Conservation (phyloP, 2,329 filamentous ascomycete genomes). For the Lecanicillium sp. region DNA sequence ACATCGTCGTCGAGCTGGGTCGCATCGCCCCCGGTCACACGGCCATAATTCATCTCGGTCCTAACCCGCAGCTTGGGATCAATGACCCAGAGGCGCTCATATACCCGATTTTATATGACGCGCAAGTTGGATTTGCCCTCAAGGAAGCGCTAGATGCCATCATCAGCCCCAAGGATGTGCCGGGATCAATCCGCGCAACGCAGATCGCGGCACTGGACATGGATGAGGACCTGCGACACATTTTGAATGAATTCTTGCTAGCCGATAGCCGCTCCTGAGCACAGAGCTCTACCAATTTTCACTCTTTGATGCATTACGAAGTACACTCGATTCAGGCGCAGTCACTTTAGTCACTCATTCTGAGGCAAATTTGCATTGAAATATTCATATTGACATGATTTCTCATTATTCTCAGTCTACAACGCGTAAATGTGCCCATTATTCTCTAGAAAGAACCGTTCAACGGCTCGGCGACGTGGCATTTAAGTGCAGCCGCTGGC, state of each 20-base stretch:
- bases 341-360: too few relatives aligned
- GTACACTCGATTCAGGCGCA: not conserved
- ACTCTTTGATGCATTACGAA: not conserved
- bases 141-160: conserved; percentile 18
- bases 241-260: conserved; percentile 18
- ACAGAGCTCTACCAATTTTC: not conserved
- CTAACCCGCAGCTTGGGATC: conserved; percentile 12
- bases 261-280: conserved; percentile 15
- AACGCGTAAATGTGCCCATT: too few relatives aligned
- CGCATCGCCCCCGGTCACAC: conserved; percentile 12
- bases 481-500: not conserved
- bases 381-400: too few relatives aligned
- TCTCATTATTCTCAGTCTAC: too few relatives aligned
- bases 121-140: conserved; percentile 15
- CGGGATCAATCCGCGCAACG: conserved; percentile 13
- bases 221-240: conserved; percentile 17
- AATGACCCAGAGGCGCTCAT: conserved; percentile 17
- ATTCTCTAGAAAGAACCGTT: too few relatives aligned
- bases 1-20: conserved; percentile 13
- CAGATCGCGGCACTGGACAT: conserved; percentile 19
- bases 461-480: too few relatives aligned
- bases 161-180: conserved; percentile 8
- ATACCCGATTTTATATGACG: conserved; percentile 16
- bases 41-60: conserved; percentile 13
- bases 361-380: too few relatives aligned